Evolutionary conservation across 2,329 filamentous ascomycete genomes (phyloP), one percentile per base, ranked within the genome.

Genomic region (Cladophialophora psammophila): DNA sequence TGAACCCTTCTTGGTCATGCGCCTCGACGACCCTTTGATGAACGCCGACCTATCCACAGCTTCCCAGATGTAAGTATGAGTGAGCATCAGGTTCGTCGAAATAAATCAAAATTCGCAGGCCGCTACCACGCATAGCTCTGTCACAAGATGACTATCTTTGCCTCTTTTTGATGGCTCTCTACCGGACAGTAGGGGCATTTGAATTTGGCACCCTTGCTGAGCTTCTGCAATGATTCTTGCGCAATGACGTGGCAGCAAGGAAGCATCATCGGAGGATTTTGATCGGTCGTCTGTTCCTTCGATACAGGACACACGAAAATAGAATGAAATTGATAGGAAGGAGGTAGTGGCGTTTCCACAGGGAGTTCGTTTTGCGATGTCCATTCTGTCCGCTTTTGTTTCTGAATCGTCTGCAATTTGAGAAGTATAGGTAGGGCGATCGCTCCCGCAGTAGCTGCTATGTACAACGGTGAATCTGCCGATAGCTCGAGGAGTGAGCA

Each of bases 241-340:
- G 93, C 94, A 67, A 99, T 90, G 60, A 97, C 94, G 80, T 99
- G 95, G 5, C 95, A 94, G 76, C 95, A 99, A 0, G 92, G 91
- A 76, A 99, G 89, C 87, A 97, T 95, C 91, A 98, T 96, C 1
- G 95, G 93, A 10, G 95, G 95, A 77, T 99, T 99, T 31, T 85
- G 81, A 75, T 96, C 93, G 0, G 94, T 99, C 0, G 91, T 93
- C 79, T 99, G 95, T 76, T 97, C 95, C 78, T 98, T 98, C 74
- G 91, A 94, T 5, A 99, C 95, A 0, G 95, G 95, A 76, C 95
- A 99, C 50, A 99, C 95, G 76, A 99, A 99, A 76, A 99, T 97
- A 64, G 91, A 91, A 78, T 99, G 95, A 82, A 96, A 99, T 60
- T 86, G 83, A 75, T 89, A 90, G 5, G 84, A 83, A 1, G 85